Conservation (phyloP, 2,329 filamentous ascomycete species). For the Penicillium sp. region DNA sequence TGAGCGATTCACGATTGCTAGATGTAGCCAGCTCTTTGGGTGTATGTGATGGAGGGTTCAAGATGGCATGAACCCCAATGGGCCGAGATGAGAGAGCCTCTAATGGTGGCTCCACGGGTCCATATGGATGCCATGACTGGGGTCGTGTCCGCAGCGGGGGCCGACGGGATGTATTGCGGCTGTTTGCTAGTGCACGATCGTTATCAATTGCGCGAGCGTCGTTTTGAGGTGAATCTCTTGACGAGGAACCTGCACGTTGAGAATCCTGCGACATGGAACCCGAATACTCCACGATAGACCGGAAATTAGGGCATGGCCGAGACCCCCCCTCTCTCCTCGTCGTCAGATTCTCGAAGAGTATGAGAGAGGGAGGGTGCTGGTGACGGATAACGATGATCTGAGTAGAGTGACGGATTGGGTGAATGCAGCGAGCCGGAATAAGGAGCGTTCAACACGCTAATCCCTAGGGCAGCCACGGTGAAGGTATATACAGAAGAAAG, state of each 20-base stretch:
- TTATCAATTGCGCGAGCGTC: constrained; percentile 27
- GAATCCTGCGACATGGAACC: constrained; percentile 44
- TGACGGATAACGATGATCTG: constrained; percentile 28
- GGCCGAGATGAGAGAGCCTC: constrained; percentile 33
- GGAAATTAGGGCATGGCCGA: constrained; percentile 41
- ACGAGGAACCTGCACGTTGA: constrained; percentile 31
- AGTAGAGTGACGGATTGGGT: constrained; percentile 34
- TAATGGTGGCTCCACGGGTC: constrained; percentile 38
- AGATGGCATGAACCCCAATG: constrained; percentile 44
- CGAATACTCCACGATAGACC: constrained; percentile 31
- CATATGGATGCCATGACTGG: constrained; percentile 40
- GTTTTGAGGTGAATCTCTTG: constrained; percentile 29
- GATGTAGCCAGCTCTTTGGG: constrained; percentile 14
- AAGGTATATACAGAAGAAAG: constrained; percentile 8
- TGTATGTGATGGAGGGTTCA: constrained; percentile 39
- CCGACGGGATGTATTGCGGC: constrained; percentile 20
- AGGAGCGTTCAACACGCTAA: constrained; percentile 37
- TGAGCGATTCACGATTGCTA: constrained; percentile 26
- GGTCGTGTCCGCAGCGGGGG: constrained; percentile 32
- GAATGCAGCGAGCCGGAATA: constrained; percentile 36
- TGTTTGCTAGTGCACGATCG: constrained; percentile 18
- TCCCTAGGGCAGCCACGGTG: constrained; percentile 46
- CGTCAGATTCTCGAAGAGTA: constrained; percentile 33
- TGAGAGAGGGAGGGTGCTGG: constrained; percentile 41
- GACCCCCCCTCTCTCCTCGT: constrained; percentile 42